Conservation (phyloP, 352 stramenopile species). For the Globisporangium spinosum region DNA sequence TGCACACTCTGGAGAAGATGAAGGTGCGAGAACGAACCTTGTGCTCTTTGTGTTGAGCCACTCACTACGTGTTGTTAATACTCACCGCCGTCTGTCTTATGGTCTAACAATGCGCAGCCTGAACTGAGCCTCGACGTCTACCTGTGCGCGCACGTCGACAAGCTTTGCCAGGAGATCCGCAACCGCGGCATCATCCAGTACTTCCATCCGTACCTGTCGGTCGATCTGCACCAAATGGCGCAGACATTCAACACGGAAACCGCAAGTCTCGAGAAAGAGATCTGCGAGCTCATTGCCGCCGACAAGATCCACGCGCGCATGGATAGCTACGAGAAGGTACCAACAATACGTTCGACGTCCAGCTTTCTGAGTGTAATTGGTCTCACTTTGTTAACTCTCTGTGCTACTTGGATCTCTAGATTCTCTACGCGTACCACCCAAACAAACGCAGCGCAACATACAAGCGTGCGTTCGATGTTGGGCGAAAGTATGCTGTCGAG, state of each 20-base stretch:
- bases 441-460: constrained; percentile 79
- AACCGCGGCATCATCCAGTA: constrained; percentile 87
- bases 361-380: background rate
- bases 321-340: constrained; percentile 86
- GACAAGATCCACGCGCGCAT: constrained; percentile 79
- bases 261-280: constrained; percentile 64
- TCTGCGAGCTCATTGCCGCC: constrained; percentile 71
- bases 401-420: constrained; percentile 24
- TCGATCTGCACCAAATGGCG: constrained; percentile 85
- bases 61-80: background rate
- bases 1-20: constrained; percentile 71
- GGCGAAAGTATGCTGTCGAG: constrained; percentile 75
- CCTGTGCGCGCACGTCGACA: constrained; percentile 64
- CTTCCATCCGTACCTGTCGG: constrained; percentile 85
- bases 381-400: background rate
- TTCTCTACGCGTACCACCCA: constrained; percentile 75
- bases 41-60: background rate
- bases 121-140: constrained; percentile 83
- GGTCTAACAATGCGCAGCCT: constrained; percentile 24
- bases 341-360: background rate
- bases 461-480: constrained; percentile 75
- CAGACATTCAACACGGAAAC: constrained; percentile 73
- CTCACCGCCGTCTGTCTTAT: background rate
- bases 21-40: constrained; percentile 35
- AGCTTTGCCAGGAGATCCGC: constrained; percentile 79